These are phyloP conservation scores for Ocimum tenuiflorum DNA, from an alignment of 257 asterid genomes.

Conservation along the genomic window DNA sequence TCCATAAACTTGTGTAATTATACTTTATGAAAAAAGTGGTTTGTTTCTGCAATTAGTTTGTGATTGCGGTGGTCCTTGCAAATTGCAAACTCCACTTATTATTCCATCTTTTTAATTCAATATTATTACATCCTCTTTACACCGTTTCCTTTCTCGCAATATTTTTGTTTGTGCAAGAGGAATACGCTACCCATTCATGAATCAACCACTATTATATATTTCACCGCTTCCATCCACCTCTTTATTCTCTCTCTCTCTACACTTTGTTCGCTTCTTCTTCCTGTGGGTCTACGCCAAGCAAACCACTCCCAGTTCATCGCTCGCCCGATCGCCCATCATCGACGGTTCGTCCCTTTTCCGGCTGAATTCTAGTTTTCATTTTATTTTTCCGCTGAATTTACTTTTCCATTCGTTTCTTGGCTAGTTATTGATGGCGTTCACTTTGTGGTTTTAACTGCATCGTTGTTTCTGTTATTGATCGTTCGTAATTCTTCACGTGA, in stretches of 20 bases:
- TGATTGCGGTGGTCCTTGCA: slow-evolving; percentile 7
- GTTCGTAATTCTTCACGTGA: neutral
- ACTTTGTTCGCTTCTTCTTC: neutral
- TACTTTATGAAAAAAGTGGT: neutral
- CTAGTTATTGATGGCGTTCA: slow-evolving; percentile 4
- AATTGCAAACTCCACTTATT: slow-evolving; percentile 22
- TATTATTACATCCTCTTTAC: neutral
- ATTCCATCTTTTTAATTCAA: neutral
- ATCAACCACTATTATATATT: slow-evolving; percentile 16
- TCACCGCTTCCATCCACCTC: slow-evolving; percentile 21
- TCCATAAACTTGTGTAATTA: too few species aligned
- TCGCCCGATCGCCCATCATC: slow-evolving; percentile 20
- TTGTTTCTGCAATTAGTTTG: slow-evolving; percentile 11
- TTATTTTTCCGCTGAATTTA: neutral
- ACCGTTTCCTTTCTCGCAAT: neutral
- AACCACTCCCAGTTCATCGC: slow-evolving; percentile 16
- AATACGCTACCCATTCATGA: slow-evolving; percentile 25
- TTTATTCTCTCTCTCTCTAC: slow-evolving; percentile 12
- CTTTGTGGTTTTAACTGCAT: neutral
- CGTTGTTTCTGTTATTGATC: slow-evolving; percentile 6
- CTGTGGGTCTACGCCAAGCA: slow-evolving; percentile 9
- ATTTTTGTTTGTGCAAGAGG: neutral
- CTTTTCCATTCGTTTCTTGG: neutral
- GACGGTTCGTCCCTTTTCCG: neutral
- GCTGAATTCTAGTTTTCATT: neutral